phyloP scores from a whole-genome alignment of 768 basidiomycete species.

The Agaricus bisporus region DNA sequence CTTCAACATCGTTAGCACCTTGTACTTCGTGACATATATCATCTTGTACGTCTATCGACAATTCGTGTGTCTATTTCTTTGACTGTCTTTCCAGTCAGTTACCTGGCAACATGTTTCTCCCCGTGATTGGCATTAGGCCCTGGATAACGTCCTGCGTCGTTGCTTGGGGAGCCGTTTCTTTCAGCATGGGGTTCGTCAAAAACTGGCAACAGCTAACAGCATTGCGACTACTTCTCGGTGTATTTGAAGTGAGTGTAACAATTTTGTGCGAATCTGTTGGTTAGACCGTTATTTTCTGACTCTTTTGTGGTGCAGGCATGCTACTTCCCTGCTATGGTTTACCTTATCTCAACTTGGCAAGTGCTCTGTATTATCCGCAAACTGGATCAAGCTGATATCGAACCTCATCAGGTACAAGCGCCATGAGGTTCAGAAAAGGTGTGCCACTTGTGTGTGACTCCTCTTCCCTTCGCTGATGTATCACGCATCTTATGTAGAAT shows the following conservation, averaged over 20 bases:
- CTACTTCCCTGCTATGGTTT: constrained; percentile 11
- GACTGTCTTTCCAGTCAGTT: constrained; percentile 20
- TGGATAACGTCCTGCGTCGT: constrained; percentile 22
- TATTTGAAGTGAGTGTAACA: constrained; percentile 21
- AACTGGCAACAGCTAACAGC: constrained; percentile 23
- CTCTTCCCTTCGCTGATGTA: not conserved
- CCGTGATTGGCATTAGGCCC: constrained; percentile 20
- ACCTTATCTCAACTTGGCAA: constrained; percentile 13
- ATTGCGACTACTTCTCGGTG: constrained; percentile 23
- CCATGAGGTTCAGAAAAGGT: constrained; percentile 41
- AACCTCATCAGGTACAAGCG: constrained; percentile 34
- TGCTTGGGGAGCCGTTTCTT: constrained; percentile 24
- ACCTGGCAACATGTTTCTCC: constrained; percentile 24
- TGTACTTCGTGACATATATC: constrained; percentile 24
- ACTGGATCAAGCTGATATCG: not conserved
- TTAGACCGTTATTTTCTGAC: not conserved
- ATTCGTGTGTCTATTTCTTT: not conserved
- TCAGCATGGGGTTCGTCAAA: constrained; percentile 27
- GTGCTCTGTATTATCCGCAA: not conserved
- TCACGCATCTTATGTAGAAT: constrained; percentile 19
- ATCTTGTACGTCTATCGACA: constrained; percentile 14
- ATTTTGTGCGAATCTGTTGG: too few species aligned
- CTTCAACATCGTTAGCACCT: constrained; percentile 19
- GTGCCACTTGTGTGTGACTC: constrained; percentile 5
- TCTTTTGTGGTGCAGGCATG: constrained; percentile 8